Percentiles rank a stretch among this genome's conserved stretches.
These are phyloP conservation scores for Penicillium hordei DNA, from an alignment of 2,329 filamentous ascomycete species.

Conservation along the genomic window DNA sequence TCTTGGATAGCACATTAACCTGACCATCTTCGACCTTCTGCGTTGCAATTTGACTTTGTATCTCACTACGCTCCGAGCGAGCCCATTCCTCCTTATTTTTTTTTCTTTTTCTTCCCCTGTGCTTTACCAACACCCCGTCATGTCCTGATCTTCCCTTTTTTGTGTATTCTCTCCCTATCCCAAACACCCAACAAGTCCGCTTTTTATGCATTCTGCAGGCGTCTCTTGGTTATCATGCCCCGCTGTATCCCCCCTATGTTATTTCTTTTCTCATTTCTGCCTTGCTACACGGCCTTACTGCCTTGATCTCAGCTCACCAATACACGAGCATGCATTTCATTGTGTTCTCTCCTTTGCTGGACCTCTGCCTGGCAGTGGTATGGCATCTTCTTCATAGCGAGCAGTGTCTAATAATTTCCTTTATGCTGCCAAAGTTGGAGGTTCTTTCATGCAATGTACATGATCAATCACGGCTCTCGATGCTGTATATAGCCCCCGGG, in stretches of 20 bases:
- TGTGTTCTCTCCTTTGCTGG: conserved; percentile 3
- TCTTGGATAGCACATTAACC: conserved; percentile 9
- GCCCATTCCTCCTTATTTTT: conserved; percentile 11
- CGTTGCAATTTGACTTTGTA: conserved; percentile 18
- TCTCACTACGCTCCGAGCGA: conserved; percentile 24
- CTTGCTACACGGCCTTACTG: conserved; percentile 14
- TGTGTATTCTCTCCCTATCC: conserved; percentile 16
- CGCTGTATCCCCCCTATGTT: conserved; percentile 20
- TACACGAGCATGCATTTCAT: conserved; percentile 6
- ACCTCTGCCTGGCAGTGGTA: neutral
- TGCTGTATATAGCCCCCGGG: conserved; percentile 33
- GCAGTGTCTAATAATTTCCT: conserved; percentile 19
- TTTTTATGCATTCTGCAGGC: conserved; percentile 42
- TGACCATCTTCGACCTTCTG: conserved; percentile 16
- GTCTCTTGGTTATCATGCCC: conserved; percentile 30
- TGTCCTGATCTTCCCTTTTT: conserved; percentile 22
- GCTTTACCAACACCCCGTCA: conserved; percentile 26
- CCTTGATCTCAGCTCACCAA: conserved; percentile 6
- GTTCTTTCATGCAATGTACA: conserved; percentile 32
- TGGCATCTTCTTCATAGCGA: conserved; percentile 2
- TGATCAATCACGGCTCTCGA: conserved; percentile 26
- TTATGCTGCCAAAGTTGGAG: conserved; percentile 15
- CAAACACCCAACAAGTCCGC: conserved; percentile 15
- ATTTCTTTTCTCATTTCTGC: conserved; percentile 21
- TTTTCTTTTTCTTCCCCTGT: conserved; percentile 23